Evolutionary conservation across 2,329 filamentous ascomycete species (phyloP).

Genomic region (Ciborinia camelliae): DNA sequence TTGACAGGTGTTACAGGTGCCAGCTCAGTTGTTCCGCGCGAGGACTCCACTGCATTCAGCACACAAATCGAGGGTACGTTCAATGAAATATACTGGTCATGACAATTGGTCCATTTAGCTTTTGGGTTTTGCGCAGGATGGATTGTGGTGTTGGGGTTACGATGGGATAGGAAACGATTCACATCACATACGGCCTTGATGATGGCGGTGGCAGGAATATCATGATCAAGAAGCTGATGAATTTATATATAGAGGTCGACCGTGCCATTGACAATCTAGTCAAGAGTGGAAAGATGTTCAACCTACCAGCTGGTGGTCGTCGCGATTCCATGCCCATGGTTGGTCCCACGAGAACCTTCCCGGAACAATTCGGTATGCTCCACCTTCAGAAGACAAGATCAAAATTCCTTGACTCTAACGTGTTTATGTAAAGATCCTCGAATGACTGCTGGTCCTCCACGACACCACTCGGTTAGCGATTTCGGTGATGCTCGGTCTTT

Average conservation of each 20-base stretch:
- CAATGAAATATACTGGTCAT: conserved; percentile 9
- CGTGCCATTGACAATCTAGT: conserved; percentile 91
- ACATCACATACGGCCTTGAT: neutral
- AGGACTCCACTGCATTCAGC: conserved; percentile 75
- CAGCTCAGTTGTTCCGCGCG: conserved; percentile 69
- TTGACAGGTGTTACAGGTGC: conserved; percentile 53
- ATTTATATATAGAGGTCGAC: conserved; percentile 73
- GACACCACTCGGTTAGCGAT: conserved; percentile 82
- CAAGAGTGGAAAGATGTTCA: conserved; percentile 94
- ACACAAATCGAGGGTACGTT: conserved; percentile 86
- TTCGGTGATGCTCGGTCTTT: conserved; percentile 70
- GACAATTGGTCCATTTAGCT: neutral
- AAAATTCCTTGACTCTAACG: conserved; percentile 7
- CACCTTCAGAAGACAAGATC: conserved; percentile 22
- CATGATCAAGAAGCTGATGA: conserved; percentile 19
- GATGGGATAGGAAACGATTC: neutral
- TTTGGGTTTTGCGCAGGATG: neutral
- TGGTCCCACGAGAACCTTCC: conserved; percentile 53
- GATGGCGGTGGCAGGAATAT: neutral
- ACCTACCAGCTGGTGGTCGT: conserved; percentile 54
- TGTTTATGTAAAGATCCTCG: conserved; percentile 61
- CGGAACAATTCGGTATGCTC: conserved; percentile 56
- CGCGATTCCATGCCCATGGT: conserved; percentile 75
- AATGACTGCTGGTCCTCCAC: conserved; percentile 59
- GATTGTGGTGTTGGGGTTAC: neutral